Evolutionary conservation across 345 rosid species (phyloP), one percentile per base, ranked within the genome.

Genomic region (Rhizophora mangle): DNA sequence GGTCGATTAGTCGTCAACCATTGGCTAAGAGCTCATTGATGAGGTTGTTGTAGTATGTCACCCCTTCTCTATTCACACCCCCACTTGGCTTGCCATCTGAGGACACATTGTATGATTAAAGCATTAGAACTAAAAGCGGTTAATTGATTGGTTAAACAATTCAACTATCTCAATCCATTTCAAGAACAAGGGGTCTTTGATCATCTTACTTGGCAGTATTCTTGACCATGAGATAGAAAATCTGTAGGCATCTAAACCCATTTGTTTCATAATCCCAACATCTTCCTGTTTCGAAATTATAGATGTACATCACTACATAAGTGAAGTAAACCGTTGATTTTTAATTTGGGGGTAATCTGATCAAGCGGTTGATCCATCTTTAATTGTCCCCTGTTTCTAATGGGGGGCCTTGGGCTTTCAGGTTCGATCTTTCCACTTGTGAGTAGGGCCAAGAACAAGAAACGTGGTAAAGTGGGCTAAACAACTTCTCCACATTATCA

Each of bases 151-250:
- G 9, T 24, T 15, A 65, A 13, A 46, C 19, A 26, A 15, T 13
- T 43, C 19, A 65, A 31, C 11, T 16, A 22, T 13, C 32, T 47
- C n/a, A 24, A 64, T 21, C n/a, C 15, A 29, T 29, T 29, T 21
- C 46, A 36, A 2, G 11, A 22, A 19, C 4, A 43, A 11, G 46
- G 15, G 46, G 46, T 8, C 6, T 26, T 32, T 16, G 21, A 55
- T 36, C 20, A 13, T 46, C 67, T 49, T 75, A 75, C 79, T 75
- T 16, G 74, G 79, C 6, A 69, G 39, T 49, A 75, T 75, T 53
- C 79, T 39, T 2, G 79, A 37, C 74, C 79, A 75, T n/a, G 79
- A 75, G 54, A 75, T 64, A 15, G 79, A 75, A 51, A 75, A 75
- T 60, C 79, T 75, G 47, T 75, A 70, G 21, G 79, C 66, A 70